These are phyloP conservation scores for Amauroascus verrucosus DNA, from an alignment of 2,329 filamentous ascomycete species.

Conservation along the genomic window DNA sequence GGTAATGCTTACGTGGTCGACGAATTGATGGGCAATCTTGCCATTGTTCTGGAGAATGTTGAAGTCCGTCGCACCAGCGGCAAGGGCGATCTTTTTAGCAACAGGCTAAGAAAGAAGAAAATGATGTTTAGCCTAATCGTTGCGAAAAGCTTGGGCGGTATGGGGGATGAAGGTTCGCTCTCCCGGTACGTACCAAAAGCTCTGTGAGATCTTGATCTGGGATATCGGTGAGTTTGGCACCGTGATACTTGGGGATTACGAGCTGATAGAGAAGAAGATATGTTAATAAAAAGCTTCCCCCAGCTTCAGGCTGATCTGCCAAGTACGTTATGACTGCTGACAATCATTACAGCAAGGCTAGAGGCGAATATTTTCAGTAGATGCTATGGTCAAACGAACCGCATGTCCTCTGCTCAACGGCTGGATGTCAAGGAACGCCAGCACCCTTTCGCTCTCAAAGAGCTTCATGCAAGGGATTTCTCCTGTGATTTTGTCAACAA, in stretches of 20 bases:
- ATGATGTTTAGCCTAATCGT: background rate
- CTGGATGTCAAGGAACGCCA: slow-evolving; percentile 94
- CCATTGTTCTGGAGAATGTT: slow-evolving; percentile 98
- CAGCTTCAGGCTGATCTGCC: background rate
- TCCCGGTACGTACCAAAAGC: slow-evolving; percentile 52
- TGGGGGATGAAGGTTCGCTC: background rate
- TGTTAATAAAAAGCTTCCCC: background rate
- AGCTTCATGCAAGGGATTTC: slow-evolving; percentile 96
- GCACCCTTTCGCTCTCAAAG: slow-evolving; percentile 83
- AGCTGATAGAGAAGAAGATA: slow-evolving; percentile 47
- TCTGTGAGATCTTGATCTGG: slow-evolving; percentile 79
- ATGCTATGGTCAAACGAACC: slow-evolving; percentile 44
- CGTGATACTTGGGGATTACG: slow-evolving; percentile 91
- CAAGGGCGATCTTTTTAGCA: slow-evolving; percentile 74
- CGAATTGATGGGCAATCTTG: slow-evolving; percentile 76
- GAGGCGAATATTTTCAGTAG: background rate
- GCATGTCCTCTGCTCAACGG: slow-evolving; percentile 82
- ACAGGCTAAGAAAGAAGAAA: slow-evolving; percentile 47
- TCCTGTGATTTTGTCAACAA: slow-evolving; percentile 43
- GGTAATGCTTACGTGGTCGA: slow-evolving; percentile 64
- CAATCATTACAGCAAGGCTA: background rate
- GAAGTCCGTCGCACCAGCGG: slow-evolving; percentile 68
- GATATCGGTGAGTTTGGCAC: slow-evolving; percentile 81
- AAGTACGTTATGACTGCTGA: background rate
- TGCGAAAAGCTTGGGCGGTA: background rate